Base-by-base conservation (phyloP, 106 monocot genomes). In the Triglochin maritima region DNA sequence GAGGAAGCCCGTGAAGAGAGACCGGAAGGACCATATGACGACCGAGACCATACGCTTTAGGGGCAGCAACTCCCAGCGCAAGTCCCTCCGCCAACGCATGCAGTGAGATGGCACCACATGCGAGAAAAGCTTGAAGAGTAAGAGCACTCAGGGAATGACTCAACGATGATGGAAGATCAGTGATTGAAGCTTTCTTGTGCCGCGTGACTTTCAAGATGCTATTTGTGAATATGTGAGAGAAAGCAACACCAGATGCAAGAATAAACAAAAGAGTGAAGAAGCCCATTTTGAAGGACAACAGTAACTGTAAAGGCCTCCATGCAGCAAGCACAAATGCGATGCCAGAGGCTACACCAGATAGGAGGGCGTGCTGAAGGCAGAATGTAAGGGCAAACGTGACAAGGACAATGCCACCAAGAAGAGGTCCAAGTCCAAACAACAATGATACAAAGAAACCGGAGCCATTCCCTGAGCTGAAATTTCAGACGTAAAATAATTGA, bases 1-100 rank as follows among this genome's bases (percentile, higher is more conserved):
- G 88, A 69, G 96, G 96, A 43, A 98, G 86, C 9, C 96, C 96
- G 17, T 98, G 96, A n/a, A 98, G 77, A 4, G 91, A 98, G 15
- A 84, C 96, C 0, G 96, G 96, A 42, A 98, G 82, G n/a, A 98
- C 82, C 91, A 98, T 84, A 72, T 98, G 91, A 0, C 84, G 81
- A 4, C 96, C 96, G 2, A 91, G 82, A 10, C 96, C 91, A 16
- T 98, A 84, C 43, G 96, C 96, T 50, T 84, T 79, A 56, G 91
- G 96, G 4, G 96, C 96, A 0, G 96, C 96, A 42, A 98, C 96
- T 0, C 96, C 96, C 0, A 98, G 80, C 0, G 85, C 88, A 17
- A 98, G 86, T 12, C 96, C 96, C 67, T 98, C 96, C 0, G 96
- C 85, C 8, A 88, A 71, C 9, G 88, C 96, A 63, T 98, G 96